Evolutionary conservation across 2,329 filamentous ascomycete species (phyloP), one percentile per base, ranked within the genome.

Genomic region (Penicillium sp.): DNA sequence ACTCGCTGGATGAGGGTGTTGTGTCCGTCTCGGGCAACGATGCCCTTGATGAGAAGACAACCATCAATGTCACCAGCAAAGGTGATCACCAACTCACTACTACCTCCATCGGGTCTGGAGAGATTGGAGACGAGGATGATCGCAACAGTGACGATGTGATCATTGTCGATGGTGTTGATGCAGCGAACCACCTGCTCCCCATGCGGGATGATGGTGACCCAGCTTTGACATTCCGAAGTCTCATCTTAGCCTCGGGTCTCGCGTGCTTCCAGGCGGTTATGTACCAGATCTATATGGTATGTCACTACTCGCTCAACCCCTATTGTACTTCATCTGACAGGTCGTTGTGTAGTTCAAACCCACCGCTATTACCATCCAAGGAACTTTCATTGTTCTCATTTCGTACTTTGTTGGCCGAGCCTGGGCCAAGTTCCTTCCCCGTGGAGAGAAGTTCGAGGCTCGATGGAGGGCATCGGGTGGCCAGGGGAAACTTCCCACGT

Each of bases 311-410:
- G 5, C 13, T n/a, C 14, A 21, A 24, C 1, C 3, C 3, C 8
- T n/a, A 9, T 10, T 10, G n/a, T 3, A 19, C 35, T 9, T 19
- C n/a, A 9, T 11, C n/a, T 39, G 5, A 39, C n/a, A 5, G 35
- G 5, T 19, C 3, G 5, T 19, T 13, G 8, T 39, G 9, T 19
- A 83, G 80, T 84, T 82, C 68, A 84, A 84, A 75, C 82, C 81
- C 0, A 84, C 82, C 0, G 3, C 37, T 1, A 66, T 81, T 35
- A 75, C 73, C 3, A 80, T 84, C 19, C 74, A 76, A 16, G 81
- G 82, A 37, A 84, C 81, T 0, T 85, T 84, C 53, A 83, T 84
- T 51, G 82, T 84, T 5, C 76, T 85, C 41, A 83, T 85, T 46
- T 79, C 80, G 13, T 84, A 84, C 69, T 84, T 85, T 48, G 49